These are phyloP conservation scores for Botrytis fragariae DNA, from an alignment of 2,329 filamentous ascomycete genomes.

Conservation along the genomic window DNA sequence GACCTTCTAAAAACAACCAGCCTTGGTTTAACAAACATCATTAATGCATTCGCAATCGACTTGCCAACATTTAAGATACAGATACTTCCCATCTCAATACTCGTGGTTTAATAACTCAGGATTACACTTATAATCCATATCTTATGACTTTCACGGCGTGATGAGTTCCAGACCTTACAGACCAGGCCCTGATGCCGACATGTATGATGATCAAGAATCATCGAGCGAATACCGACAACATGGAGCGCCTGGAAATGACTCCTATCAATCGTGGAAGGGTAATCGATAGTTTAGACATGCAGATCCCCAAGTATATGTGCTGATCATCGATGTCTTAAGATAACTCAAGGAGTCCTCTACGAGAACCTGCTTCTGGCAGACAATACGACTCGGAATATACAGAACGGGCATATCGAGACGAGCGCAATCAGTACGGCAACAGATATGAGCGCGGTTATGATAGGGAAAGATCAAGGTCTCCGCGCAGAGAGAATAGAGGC, in stretches of 20 bases:
- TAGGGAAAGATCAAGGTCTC: constrained; percentile 42
- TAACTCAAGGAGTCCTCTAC: constrained; percentile 35
- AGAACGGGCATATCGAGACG: constrained; percentile 34
- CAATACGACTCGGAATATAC: constrained; percentile 23
- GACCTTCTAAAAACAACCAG: not conserved
- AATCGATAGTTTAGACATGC: constrained; percentile 38
- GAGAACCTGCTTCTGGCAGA: constrained; percentile 29
- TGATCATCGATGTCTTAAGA: constrained; percentile 39
- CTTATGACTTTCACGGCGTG: not conserved
- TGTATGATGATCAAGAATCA: constrained; percentile 46
- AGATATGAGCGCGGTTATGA: constrained; percentile 40
- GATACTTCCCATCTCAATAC: not conserved
- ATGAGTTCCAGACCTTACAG: constrained; percentile 17
- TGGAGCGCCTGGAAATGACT: constrained; percentile 31
- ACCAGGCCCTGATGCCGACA: constrained; percentile 36
- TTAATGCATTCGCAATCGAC: not conserved
- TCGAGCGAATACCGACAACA: constrained; percentile 28
- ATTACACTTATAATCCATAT: not conserved
- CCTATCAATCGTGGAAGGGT: constrained; percentile 39
- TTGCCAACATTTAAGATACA: not conserved
- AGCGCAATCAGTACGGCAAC: constrained; percentile 36
- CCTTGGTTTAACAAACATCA: not conserved
- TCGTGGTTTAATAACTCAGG: not conserved
- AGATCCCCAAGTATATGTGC: constrained; percentile 34
- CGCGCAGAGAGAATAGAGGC: constrained; percentile 36